These are phyloP conservation scores for Pyrus hybrid DNA, from an alignment of 331 rosid species.

Conservation along the genomic window DNA sequence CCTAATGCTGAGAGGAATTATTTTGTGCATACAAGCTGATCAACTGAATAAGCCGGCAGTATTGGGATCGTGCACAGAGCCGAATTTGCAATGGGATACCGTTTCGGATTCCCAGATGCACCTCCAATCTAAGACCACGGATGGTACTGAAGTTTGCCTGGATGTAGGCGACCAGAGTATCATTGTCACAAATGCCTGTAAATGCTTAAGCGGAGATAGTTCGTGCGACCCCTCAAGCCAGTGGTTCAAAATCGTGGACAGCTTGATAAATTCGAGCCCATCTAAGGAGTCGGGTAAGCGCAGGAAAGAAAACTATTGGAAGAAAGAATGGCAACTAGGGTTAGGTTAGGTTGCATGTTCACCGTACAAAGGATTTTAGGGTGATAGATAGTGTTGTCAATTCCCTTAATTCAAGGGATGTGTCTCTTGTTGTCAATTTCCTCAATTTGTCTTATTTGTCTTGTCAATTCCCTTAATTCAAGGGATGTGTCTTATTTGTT, in stretches of 20 bases:
- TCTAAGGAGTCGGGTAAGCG: no score
- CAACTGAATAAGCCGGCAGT: constrained; percentile 36
- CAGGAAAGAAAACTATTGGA: no score
- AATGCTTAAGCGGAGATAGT: constrained; percentile 48
- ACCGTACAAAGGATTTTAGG: no score
- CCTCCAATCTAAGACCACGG: constrained; percentile 32
- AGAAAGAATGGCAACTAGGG: no score
- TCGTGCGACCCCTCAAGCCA: constrained; percentile 73
- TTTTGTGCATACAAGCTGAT: constrained; percentile 52
- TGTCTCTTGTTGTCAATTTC: no score
- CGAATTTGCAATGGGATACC: constrained; percentile 52
- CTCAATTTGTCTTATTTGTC: no score
- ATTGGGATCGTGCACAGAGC: constrained; percentile 30
- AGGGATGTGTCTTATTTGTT: no score
- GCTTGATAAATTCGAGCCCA: no score
- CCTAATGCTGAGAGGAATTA: constrained; percentile 45
- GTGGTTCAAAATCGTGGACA: constrained; percentile 77
- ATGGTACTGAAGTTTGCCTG: constrained; percentile 51
- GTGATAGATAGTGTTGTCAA: no score
- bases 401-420: no score
- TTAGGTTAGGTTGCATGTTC: no score
- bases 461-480: no score
- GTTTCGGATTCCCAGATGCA: constrained; percentile 72
- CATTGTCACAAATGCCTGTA: constrained; percentile 62
- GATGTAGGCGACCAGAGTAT: constrained; percentile 47